Conservation (phyloP, 2,329 filamentous ascomycete species). For the Fusarium sp. region DNA sequence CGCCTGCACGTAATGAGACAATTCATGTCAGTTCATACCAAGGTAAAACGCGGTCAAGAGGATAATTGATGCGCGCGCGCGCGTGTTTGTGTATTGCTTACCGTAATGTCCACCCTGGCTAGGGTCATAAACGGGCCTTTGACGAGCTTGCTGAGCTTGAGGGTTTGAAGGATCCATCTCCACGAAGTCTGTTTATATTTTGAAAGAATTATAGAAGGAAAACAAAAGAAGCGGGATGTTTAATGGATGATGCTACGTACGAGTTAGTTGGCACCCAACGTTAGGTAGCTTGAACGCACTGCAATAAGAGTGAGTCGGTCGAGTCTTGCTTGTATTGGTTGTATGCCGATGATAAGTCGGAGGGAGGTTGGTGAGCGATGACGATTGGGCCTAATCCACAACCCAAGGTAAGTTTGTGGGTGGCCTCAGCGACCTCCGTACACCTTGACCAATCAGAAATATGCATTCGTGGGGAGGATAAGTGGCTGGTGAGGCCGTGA, state of each 20-base stretch:
- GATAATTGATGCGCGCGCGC: not conserved
- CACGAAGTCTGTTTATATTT: not conserved
- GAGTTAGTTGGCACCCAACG: constrained; percentile 11
- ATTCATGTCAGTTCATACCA: not conserved
- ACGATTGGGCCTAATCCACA: constrained; percentile 36
- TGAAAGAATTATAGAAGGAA: not conserved
- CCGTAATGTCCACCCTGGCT: constrained; percentile 81
- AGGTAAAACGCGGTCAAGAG: constrained; percentile 12
- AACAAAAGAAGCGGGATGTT: not conserved
- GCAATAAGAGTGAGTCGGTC: not conserved
- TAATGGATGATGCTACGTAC: not conserved
- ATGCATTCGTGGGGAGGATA: not conserved
- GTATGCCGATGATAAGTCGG: constrained; percentile 7
- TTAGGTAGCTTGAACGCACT: not conserved
- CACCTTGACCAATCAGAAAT: too few species aligned
- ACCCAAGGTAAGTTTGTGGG: not conserved
- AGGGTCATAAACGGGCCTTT: constrained; percentile 75
- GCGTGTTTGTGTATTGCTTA: constrained; percentile 52
- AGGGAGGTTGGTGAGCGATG: constrained; percentile 24
- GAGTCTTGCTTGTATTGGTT: too few species aligned
- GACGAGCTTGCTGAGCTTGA: constrained; percentile 64
- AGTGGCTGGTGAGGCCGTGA: constrained; percentile 1
- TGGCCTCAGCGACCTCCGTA: not conserved
- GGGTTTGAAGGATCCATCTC: constrained; percentile 56
- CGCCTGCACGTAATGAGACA: constrained; percentile 48